phyloP scores from a whole-genome alignment of 139 green algal genomes.

The Coelastrella sp. region DNA sequence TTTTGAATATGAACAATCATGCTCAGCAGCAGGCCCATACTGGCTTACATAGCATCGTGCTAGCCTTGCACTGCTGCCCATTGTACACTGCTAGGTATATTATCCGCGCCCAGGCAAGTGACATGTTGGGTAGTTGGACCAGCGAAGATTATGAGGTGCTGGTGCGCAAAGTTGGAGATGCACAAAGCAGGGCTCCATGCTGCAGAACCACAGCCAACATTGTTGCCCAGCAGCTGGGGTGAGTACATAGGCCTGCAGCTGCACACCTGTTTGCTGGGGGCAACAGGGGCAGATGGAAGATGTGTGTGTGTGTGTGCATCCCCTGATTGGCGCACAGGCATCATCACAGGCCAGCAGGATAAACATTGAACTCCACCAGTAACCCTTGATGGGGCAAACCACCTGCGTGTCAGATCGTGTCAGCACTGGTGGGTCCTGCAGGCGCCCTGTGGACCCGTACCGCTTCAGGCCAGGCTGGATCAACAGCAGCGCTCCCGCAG shows the following conservation, averaged over 20 bases:
- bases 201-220: conserved; percentile 59
- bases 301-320: too few species aligned
- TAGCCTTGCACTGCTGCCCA: too few species aligned
- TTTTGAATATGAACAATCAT: too few species aligned
- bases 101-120: conserved; percentile 56
- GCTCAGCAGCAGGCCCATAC: too few species aligned
- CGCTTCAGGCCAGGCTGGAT: conserved; percentile 32
- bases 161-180: conserved; percentile 68
- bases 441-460: conserved; percentile 4
- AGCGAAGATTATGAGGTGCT: conserved; percentile 56
- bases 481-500: conserved; percentile 21
- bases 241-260: conserved; percentile 54
- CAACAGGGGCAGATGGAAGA: not conserved
- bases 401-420: not conserved
- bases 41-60: too few species aligned
- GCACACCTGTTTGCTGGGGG: conserved; percentile 49
- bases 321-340: too few species aligned
- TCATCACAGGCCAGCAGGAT: too few species aligned
- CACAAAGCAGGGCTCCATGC: conserved; percentile 40
- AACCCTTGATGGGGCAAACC: conserved; percentile 28
- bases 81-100: conserved; percentile 52
- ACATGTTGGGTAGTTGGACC: conserved; percentile 28
- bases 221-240: conserved; percentile 58
- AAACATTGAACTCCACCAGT: not conserved
- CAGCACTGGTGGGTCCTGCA: not conserved